Conservation (phyloP, 192 early-diverging fungal genomes). For the Umbelopsis ramanniana region DNA sequence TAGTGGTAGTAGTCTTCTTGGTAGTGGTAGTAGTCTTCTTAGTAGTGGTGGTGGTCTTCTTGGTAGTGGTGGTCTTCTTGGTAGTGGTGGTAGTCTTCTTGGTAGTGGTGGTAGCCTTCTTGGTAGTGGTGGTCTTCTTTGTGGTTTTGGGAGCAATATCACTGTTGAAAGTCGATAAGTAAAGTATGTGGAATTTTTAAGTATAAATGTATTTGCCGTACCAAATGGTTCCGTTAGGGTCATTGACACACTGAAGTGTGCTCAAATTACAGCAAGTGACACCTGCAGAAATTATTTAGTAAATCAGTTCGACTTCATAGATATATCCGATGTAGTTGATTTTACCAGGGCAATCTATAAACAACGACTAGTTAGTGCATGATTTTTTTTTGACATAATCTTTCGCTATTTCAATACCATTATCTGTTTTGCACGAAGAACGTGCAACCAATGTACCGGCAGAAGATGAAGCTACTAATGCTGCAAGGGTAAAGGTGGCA, state of each 20-base stretch:
- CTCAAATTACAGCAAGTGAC: slow-evolving; percentile 20
- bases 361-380: background rate
- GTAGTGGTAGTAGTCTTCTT: background rate
- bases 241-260: background rate
- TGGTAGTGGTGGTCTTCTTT: background rate
- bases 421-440: slow-evolving; percentile 11
- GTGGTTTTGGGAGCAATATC: slow-evolving; percentile 13
- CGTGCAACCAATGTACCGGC: background rate
- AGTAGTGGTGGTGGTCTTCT: background rate
- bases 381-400: background rate
- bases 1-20: background rate
- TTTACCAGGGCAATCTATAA: slow-evolving; percentile 14
- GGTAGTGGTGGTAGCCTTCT: background rate
- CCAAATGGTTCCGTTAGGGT: slow-evolving; percentile 15
- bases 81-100: background rate
- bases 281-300: background rate
- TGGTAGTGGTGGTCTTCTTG: background rate
- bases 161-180: background rate
- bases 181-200: background rate
- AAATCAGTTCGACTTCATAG: background rate
- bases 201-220: background rate
- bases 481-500: background rate
- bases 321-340: too few species aligned
- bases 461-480: background rate
- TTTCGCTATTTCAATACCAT: background rate